phyloP scores from a whole-genome alignment of 176 grass and related monocot genomes.

The Eragrostis nindensis region DNA sequence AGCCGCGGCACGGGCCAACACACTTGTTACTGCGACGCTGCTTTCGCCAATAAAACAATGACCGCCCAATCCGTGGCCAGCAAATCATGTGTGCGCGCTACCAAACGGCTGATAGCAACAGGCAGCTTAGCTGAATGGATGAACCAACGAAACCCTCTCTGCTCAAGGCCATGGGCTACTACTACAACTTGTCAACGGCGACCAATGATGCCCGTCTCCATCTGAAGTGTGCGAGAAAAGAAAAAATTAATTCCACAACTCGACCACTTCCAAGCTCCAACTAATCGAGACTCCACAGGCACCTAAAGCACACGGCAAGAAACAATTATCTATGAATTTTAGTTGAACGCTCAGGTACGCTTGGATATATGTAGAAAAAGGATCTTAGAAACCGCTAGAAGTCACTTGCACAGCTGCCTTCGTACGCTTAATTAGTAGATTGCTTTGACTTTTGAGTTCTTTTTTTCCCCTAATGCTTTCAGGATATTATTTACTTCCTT shows the following conservation, averaged over 20 bases:
- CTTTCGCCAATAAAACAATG: slow-evolving; percentile 35
- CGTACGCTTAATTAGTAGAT: not conserved
- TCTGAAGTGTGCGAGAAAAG: not conserved
- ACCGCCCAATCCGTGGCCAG: slow-evolving; percentile 43
- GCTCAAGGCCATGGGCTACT: not conserved
- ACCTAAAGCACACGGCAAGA: not conserved
- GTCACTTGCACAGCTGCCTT: not conserved
- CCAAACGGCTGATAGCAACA: slow-evolving; percentile 44
- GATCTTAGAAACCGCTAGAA: not conserved
- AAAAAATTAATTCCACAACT: slow-evolving; percentile 2
- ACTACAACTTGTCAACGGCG: slow-evolving; percentile 44
- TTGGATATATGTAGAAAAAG: not conserved
- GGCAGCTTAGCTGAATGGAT: not conserved
- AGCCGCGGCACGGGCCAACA: not conserved
- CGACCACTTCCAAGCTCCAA: slow-evolving; percentile 33
- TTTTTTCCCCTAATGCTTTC: too few relatives aligned
- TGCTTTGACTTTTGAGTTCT: not conserved
- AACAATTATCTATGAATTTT: not conserved
- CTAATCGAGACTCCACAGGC: slow-evolving; percentile 25
- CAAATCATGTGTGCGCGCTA: slow-evolving; percentile 44
- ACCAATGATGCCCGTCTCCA: slow-evolving; percentile 31
- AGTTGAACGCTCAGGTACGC: not conserved
- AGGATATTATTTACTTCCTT: not conserved
- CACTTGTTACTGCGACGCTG: not conserved
- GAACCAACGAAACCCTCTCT: not conserved